Evolutionary conservation across 805 yeast species (phyloP).

Genomic region (Starmerella riodocensis): DNA sequence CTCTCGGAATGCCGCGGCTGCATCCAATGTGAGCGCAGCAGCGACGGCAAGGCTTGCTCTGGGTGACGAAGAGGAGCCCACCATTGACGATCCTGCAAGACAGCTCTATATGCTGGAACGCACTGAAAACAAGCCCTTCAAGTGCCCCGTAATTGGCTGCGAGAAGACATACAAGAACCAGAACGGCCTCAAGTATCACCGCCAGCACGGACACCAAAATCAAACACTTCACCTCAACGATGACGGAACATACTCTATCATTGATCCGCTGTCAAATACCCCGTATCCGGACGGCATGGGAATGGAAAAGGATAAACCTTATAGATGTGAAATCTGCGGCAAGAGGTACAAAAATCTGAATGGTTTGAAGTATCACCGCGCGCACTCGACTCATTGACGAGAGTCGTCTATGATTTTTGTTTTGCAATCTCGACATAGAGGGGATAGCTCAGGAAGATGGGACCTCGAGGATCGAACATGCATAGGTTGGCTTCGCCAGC

Average conservation of each 20-base stretch:
- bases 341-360: constrained; percentile 91
- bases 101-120: constrained; percentile 84
- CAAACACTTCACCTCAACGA: constrained; percentile 81
- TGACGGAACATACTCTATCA: constrained; percentile 83
- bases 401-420: not conserved
- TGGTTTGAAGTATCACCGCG: constrained; percentile 93
- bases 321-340: constrained; percentile 96
- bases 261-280: constrained; percentile 68
- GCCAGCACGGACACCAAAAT: constrained; percentile 92
- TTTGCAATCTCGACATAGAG: no score
- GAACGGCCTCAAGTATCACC: constrained; percentile 90
- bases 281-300: constrained; percentile 91
- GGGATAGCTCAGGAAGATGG: no score
- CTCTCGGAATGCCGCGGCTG: no score
- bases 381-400: constrained; percentile 82
- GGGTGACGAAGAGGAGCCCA: constrained; percentile 51
- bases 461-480: no score
- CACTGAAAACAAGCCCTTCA: constrained; percentile 86
- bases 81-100: constrained; percentile 94
- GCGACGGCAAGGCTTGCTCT: not conserved
- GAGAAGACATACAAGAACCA: constrained; percentile 96
- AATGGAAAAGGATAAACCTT: constrained; percentile 94
- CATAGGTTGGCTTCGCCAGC: no score
- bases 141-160: constrained; percentile 96
- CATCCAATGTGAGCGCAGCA: no score